A percentile compares a stretch with the other conserved stretches of the same genome.
phyloP scores from a whole-genome alignment of 176 grass and related monocot genomes.

The Juncus inflexus region DNA sequence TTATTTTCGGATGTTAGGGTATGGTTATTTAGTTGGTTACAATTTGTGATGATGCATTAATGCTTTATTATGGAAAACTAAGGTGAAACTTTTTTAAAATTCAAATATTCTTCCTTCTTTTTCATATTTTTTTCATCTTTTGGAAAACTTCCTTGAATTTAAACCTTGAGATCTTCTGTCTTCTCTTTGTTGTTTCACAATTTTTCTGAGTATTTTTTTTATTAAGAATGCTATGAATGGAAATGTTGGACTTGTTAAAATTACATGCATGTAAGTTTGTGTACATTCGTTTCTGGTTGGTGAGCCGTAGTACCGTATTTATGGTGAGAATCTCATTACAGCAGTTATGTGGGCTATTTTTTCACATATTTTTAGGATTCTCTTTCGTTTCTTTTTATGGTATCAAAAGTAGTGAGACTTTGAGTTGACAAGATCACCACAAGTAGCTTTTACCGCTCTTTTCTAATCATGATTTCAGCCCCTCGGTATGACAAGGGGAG shows the following conservation, averaged over 20 bases:
- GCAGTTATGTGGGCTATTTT: slow-evolving; percentile 19
- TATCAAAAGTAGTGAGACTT: slow-evolving; percentile 34
- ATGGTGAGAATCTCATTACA: slow-evolving; percentile 16
- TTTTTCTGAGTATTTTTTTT: too few species aligned
- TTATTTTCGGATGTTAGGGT: slow-evolving; percentile 14
- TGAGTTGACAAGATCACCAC: slow-evolving; percentile 29
- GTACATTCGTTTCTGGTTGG: neutral
- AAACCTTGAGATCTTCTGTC: neutral
- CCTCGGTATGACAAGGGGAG: too few species aligned
- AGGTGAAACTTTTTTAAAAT: neutral
- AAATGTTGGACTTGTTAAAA: too few species aligned
- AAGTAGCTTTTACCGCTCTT: neutral
- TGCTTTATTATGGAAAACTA: neutral
- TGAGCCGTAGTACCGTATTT: neutral
- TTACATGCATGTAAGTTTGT: slow-evolving; percentile 19
- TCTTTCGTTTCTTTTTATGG: slow-evolving; percentile 72
- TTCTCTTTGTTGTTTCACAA: neutral
- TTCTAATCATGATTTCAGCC: neutral
- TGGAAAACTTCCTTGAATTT: neutral
- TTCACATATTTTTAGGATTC: slow-evolving; percentile 27
- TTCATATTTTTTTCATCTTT: neutral
- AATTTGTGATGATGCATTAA: neutral
- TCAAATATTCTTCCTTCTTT: neutral
- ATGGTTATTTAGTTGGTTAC: slow-evolving; percentile 10
- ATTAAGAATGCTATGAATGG: too few species aligned